phyloP scores from a whole-genome alignment of 352 stramenopile species.

The Globisporangium nagaii region DNA sequence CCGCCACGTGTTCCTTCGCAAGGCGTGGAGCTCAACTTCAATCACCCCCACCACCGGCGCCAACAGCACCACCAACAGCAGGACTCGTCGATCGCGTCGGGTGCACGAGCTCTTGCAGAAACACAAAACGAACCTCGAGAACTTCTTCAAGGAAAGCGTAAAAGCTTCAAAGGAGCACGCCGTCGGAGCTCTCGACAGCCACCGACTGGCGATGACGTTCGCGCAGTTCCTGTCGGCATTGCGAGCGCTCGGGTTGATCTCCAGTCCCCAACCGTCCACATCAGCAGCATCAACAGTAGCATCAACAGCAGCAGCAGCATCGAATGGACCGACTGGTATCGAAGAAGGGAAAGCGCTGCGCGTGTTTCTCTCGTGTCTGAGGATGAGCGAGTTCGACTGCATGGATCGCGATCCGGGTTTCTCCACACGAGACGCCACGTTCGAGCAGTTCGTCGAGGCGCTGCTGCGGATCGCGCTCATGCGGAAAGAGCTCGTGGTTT shows the following conservation, averaged over 20 bases:
- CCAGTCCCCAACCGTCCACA: background rate
- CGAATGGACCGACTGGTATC: slow-evolving; percentile 13
- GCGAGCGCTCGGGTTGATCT: slow-evolving; percentile 25
- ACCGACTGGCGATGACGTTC: slow-evolving; percentile 12
- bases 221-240: slow-evolving; percentile 27
- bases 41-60: background rate
- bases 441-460: slow-evolving; percentile 49
- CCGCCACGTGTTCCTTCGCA: slow-evolving; percentile 40
- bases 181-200: background rate
- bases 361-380: slow-evolving; percentile 57
- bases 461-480: slow-evolving; percentile 40
- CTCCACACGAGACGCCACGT: slow-evolving; percentile 9
- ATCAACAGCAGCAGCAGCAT: background rate
- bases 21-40: too few relatives aligned
- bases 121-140: slow-evolving; percentile 24
- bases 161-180: slow-evolving; percentile 5
- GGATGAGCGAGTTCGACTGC: slow-evolving; percentile 16
- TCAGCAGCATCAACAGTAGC: background rate
- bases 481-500: slow-evolving; percentile 44
- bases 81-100: background rate
- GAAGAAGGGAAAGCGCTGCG: slow-evolving; percentile 48
- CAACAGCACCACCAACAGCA: background rate
- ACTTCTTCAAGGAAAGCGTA: slow-evolving; percentile 39
- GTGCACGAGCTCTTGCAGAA: slow-evolving; percentile 24
- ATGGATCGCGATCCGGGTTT: slow-evolving; percentile 6